Evolutionary conservation across 208 protist genomes (phyloP), one percentile per base, ranked within the genome.

Genomic region (Wallacemonas rigidus): DNA sequence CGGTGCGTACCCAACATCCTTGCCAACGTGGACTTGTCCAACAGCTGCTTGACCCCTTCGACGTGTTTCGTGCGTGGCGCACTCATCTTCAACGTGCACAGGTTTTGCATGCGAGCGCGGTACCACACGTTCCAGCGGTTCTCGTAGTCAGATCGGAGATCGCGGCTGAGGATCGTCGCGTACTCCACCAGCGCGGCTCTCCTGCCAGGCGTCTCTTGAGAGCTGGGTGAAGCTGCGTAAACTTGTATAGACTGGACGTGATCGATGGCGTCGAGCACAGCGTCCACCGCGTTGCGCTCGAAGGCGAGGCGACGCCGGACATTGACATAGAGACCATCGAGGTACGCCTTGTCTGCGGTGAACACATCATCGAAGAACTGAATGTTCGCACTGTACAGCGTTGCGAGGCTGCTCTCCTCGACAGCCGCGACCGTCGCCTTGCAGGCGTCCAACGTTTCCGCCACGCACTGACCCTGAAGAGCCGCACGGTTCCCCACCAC

Each of bases 221-320:
- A 54, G 72, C 80, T 72, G 5, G 75, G 54, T 15, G 67, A 72
- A 40, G 67, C 79, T 1, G 80, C 57, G 51, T 74, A 80, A 54
- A 67, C 64, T 50, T 89, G 91, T 41, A 91, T 72, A 36, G 77
- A 83, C 11, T 90, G 64, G 6, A 94, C 79, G 39, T 86, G 65
- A 61, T 94, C 91, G 53, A 92, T 80, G 3, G 88, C 80, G 56
- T 94, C 87, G 54, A 94, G 62, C 41, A 81, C 87, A 14, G 85
- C 72, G 26, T 91, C 83, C n/a, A 92, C 81, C 64, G 86, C 83
- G 40, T 77, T 77, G 15, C 75, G 70, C 71, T 96, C 91, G 58
- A 87, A 93, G 40, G 73, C 61, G 26, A 96, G 76, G 7, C 83
- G 69, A 69, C 86, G 40, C 65, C 82, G 86, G 12, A 88, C 77